Evolutionary conservation across 306 rosid genomes (phyloP).

Genomic region (Lagenaria siceraria): DNA sequence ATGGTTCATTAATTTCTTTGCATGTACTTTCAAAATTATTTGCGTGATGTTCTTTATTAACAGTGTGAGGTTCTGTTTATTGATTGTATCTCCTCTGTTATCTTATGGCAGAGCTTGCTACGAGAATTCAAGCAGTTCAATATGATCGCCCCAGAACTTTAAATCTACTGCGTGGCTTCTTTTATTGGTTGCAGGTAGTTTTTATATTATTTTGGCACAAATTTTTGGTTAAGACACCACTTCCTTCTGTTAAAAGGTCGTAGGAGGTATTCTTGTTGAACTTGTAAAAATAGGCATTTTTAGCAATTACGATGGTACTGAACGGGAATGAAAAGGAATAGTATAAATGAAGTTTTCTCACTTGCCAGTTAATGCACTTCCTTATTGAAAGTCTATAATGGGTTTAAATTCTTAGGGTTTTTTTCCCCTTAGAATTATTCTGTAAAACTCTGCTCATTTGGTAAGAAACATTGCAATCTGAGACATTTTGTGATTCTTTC

Average conservation of each 20-base stretch:
- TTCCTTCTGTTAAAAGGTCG: no score
- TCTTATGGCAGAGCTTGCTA: conserved; percentile 32
- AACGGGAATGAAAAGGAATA: not conserved
- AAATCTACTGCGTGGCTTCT: conserved; percentile 65
- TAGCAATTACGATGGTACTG: not conserved
- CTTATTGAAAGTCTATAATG: no score
- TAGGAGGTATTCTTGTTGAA: no score
- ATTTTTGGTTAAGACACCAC: not conserved
- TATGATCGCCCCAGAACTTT: conserved; percentile 22
- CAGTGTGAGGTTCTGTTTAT: not conserved
- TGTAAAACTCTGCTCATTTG: not conserved
- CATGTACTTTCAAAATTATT: not conserved
- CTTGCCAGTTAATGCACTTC: no score
- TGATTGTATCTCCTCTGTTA: not conserved
- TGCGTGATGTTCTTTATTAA: not conserved
- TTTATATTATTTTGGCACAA: not conserved
- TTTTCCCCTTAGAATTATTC: not conserved
- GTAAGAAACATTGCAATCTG: not conserved
- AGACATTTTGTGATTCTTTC: conserved; percentile 8
- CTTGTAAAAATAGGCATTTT: not conserved
- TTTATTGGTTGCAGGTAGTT: conserved; percentile 65
- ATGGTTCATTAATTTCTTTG: not conserved
- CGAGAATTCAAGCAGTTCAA: conserved; percentile 17
- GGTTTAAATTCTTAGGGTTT: not conserved
- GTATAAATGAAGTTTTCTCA: no score